These are phyloP conservation scores for Nasturtium officinale DNA, from an alignment of 345 rosid genomes.

Conservation along the genomic window DNA sequence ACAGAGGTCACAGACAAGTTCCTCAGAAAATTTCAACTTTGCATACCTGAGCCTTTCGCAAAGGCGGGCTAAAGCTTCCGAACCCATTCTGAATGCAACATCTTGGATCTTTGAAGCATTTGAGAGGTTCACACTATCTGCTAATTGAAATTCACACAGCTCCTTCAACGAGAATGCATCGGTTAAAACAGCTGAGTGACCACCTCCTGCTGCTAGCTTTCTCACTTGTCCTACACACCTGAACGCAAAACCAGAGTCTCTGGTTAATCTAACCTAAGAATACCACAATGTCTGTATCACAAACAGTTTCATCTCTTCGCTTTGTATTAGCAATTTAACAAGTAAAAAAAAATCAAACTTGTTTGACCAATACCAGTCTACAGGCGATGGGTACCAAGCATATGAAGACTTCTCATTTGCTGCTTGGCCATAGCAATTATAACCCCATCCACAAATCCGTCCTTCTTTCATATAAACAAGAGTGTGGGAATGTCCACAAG, in stretches of 20 bases:
- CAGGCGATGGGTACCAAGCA: conserved; percentile 97
- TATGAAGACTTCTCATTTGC: conserved; percentile 83
- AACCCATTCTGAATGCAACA: conserved; percentile 77
- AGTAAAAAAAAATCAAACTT: conserved; percentile 23
- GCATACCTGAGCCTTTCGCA: conserved; percentile 83
- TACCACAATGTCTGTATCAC: conserved; percentile 7
- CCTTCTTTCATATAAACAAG: conserved; percentile 77
- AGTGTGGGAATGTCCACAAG: conserved; percentile 95
- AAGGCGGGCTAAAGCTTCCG: conserved; percentile 92
- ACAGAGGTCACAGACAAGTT: neutral
- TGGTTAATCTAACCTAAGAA: neutral
- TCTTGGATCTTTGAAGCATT: conserved; percentile 82
- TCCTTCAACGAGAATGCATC: conserved; percentile 96
- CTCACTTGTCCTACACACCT: conserved; percentile 96
- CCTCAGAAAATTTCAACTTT: neutral
- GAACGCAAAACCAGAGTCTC: conserved; percentile 32
- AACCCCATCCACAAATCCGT: conserved; percentile 93
- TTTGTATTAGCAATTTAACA: neutral
- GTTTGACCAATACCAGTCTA: conserved; percentile 73
- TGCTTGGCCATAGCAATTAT: conserved; percentile 95
- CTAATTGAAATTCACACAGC: conserved; percentile 88
- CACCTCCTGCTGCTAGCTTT: conserved; percentile 97
- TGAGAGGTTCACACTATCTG: conserved; percentile 65
- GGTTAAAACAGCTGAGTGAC: conserved; percentile 92
- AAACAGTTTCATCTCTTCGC: neutral